Conservation (phyloP, 345 rosid species). For the Ailanthus altissimus region DNA sequence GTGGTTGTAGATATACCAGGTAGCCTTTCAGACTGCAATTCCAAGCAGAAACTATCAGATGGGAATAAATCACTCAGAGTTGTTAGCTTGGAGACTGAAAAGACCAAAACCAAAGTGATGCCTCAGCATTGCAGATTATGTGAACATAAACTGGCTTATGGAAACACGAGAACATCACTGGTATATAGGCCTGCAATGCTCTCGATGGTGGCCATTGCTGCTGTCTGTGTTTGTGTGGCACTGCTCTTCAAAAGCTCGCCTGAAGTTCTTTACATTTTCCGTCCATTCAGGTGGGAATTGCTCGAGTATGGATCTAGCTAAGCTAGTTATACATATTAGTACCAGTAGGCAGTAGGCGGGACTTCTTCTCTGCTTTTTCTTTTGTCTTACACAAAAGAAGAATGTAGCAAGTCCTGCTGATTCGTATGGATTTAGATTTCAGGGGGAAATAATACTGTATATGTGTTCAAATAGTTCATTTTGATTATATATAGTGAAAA, state of each 20-base stretch:
- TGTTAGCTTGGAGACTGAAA: constrained; percentile 27
- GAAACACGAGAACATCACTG: constrained; percentile 35
- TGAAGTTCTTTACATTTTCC: constrained; percentile 44
- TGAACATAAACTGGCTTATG: constrained; percentile 36
- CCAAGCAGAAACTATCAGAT: constrained; percentile 35
- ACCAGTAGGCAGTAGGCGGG: not conserved
- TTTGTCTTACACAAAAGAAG: not conserved
- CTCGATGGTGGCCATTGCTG: constrained; percentile 64
- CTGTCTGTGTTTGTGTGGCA: constrained; percentile 68
- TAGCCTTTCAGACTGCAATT: constrained; percentile 15
- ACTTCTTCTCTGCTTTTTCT: not conserved
- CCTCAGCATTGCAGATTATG: constrained; percentile 46
- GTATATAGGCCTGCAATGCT: constrained; percentile 59
- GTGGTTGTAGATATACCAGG: constrained; percentile 47
- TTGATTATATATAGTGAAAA: not conserved
- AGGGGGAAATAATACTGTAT: constrained; percentile 8
- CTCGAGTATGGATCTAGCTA: constrained; percentile 56
- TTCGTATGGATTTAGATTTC: constrained; percentile 19
- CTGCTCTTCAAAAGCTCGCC: constrained; percentile 71
- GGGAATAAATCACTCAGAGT: constrained; percentile 13
- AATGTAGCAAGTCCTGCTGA: not conserved
- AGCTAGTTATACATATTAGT: constrained; percentile 18
- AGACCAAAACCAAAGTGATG: constrained; percentile 28
- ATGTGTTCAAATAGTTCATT: constrained; percentile 13
- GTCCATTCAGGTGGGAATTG: constrained; percentile 72